Evolutionary conservation across 108 stramenopile species (phyloP).

Genomic region (Skeletonema potamos): DNA sequence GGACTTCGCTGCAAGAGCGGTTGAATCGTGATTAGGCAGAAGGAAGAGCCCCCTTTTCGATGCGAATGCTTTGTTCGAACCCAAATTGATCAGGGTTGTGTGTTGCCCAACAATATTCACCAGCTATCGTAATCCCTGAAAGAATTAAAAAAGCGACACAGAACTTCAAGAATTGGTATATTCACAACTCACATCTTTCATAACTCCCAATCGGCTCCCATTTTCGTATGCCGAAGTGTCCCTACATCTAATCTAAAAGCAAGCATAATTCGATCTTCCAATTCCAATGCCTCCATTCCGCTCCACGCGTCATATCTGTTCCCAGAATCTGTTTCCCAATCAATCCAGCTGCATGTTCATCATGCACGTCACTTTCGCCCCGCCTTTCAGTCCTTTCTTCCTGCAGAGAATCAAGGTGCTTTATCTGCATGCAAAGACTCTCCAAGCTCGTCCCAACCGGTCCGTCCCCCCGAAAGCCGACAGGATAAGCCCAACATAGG

Average conservation of each 20-base stretch:
- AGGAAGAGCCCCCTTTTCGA: neutral
- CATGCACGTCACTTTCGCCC: neutral
- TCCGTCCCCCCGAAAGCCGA: too few relatives aligned
- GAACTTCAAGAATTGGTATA: neutral
- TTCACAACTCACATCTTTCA: neutral
- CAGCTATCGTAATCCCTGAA: neutral
- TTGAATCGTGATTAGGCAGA: neutral
- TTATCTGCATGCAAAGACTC: neutral
- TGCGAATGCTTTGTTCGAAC: neutral
- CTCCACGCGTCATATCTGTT: neutral
- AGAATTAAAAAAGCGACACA: too few relatives aligned
- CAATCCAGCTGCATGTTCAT: neutral
- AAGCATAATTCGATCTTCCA: neutral
- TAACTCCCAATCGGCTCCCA: neutral
- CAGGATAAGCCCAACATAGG: too few relatives aligned
- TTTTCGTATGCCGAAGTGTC: neutral
- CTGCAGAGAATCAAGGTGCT: neutral
- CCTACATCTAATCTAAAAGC: neutral
- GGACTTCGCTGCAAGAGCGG: neutral
- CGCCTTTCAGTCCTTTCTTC: neutral
- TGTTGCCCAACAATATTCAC: constrained; percentile 2
- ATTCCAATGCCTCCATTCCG: neutral
- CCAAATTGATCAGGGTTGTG: neutral
- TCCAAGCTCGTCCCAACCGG: neutral
- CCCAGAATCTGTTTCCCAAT: neutral